Evolutionary conservation across 257 asterid species (phyloP).

Genomic region (Schizonepeta tenuifolia): DNA sequence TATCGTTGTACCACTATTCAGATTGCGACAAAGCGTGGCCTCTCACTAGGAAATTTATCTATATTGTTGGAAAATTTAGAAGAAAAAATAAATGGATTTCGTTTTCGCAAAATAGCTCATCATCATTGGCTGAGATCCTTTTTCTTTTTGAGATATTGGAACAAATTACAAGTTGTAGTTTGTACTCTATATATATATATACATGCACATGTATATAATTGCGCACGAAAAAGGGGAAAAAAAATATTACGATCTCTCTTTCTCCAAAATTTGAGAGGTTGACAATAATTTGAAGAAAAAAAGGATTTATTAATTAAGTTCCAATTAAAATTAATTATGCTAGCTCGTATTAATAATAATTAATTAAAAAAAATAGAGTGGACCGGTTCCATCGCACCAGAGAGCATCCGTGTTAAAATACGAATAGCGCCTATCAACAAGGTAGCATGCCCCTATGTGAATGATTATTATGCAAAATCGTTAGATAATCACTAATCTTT

Average conservation of each 20-base stretch:
- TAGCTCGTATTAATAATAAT: too few species aligned
- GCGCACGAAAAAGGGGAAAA: too few species aligned
- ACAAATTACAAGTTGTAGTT: background rate
- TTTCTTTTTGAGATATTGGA: background rate
- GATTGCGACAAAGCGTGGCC: conserved; percentile 23
- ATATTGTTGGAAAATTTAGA: conserved; percentile 7
- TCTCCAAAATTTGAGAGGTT: too few species aligned
- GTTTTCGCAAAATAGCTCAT: background rate
- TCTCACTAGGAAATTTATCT: conserved; percentile 10
- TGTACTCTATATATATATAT: background rate
- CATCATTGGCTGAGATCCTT: conserved; percentile 10
- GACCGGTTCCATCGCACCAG: too few species aligned
- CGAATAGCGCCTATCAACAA: background rate
- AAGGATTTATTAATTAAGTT: too few species aligned
- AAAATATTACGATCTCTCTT: too few species aligned
- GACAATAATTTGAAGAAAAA: too few species aligned
- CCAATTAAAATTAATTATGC: too few species aligned
- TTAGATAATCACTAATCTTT: background rate
- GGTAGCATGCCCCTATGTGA: background rate
- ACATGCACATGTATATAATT: background rate
- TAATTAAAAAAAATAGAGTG: too few species aligned
- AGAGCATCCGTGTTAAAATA: too few species aligned
- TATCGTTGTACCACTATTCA: conserved; percentile 34
- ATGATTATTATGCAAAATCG: background rate
- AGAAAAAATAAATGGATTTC: conserved; percentile 3